These are phyloP conservation scores for Hydnum rufescens DNA, from an alignment of 768 basidiomycete species.

Conservation along the genomic window DNA sequence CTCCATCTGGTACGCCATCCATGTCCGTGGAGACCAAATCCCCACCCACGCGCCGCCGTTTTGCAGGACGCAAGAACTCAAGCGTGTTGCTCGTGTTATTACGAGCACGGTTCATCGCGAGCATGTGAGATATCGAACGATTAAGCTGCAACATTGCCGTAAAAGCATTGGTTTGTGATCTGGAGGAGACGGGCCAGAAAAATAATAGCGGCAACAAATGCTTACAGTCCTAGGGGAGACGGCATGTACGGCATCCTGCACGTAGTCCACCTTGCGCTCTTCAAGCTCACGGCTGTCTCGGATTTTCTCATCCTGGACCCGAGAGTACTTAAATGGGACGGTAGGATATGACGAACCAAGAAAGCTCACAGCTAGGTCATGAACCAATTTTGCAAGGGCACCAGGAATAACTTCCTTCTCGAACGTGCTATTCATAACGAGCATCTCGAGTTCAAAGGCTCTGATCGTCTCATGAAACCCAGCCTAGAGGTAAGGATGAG, in stretches of 20 bases:
- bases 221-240: slow-evolving; percentile 41
- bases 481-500: slow-evolving; percentile 20
- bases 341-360: no score
- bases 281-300: slow-evolving; percentile 21
- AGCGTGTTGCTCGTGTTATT: slow-evolving; percentile 60
- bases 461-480: slow-evolving; percentile 37
- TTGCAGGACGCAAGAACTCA: slow-evolving; percentile 45
- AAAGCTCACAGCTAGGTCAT: slow-evolving; percentile 30
- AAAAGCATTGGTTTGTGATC: slow-evolving; percentile 4
- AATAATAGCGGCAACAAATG: slow-evolving; percentile 7
- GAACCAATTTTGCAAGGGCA: slow-evolving; percentile 33
- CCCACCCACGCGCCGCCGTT: slow-evolving; percentile 25
- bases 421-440: slow-evolving; percentile 48
- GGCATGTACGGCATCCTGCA: slow-evolving; percentile 30
- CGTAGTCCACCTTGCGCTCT: slow-evolving; percentile 48
- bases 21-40: slow-evolving; percentile 18
- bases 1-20: slow-evolving; percentile 10
- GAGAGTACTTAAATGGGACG: no score
- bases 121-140: slow-evolving; percentile 49
- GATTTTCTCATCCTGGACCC: slow-evolving; percentile 17
- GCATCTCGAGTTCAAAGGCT: slow-evolving; percentile 51
- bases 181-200: background rate
- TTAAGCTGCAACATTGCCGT: slow-evolving; percentile 40
- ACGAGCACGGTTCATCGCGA: slow-evolving; percentile 47
- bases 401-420: slow-evolving; percentile 36